Evolutionary conservation across 306 rosid species (phyloP).

Genomic region (Trifolium repens): DNA sequence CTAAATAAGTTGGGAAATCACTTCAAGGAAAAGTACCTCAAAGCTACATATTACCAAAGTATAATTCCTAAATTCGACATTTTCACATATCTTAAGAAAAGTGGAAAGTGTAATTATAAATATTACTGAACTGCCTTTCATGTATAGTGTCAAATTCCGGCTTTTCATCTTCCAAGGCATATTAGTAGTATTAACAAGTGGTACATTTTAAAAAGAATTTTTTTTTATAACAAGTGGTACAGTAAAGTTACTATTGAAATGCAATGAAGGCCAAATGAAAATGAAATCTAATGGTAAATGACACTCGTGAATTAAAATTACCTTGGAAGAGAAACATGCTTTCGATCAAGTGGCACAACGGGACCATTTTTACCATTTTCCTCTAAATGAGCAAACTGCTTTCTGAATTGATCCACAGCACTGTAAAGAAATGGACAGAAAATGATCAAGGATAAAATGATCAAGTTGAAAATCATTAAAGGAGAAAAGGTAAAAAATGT

Average conservation of each 20-base stretch:
- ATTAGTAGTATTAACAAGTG: background rate
- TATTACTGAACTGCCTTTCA: background rate
- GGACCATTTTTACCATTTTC: slow-evolving; percentile 90
- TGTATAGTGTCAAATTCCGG: background rate
- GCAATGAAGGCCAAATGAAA: slow-evolving; percentile 21
- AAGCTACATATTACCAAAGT: slow-evolving; percentile 18
- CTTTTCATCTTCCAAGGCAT: background rate
- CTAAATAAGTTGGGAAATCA: slow-evolving; percentile 31
- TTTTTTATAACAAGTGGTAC: too few species aligned
- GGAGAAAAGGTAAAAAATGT: slow-evolving; percentile 6
- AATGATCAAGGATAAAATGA: slow-evolving; percentile 23
- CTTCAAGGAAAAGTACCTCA: slow-evolving; percentile 3
- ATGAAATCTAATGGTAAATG: slow-evolving; percentile 2
- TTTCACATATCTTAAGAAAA: background rate
- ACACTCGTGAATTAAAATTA: slow-evolving; percentile 41
- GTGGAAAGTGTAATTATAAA: background rate
- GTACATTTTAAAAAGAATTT: background rate
- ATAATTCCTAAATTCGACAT: background rate
- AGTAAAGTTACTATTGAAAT: background rate
- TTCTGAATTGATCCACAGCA: slow-evolving; percentile 91
- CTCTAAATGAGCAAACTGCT: slow-evolving; percentile 95
- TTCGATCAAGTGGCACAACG: slow-evolving; percentile 85
- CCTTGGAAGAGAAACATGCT: slow-evolving; percentile 97
- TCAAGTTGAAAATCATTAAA: background rate
- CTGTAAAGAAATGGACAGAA: slow-evolving; percentile 52